Evolutionary conservation across 257 asterid genomes (phyloP), one percentile per base, ranked within the genome.

Genomic region (Thymus quinquecostatus): DNA sequence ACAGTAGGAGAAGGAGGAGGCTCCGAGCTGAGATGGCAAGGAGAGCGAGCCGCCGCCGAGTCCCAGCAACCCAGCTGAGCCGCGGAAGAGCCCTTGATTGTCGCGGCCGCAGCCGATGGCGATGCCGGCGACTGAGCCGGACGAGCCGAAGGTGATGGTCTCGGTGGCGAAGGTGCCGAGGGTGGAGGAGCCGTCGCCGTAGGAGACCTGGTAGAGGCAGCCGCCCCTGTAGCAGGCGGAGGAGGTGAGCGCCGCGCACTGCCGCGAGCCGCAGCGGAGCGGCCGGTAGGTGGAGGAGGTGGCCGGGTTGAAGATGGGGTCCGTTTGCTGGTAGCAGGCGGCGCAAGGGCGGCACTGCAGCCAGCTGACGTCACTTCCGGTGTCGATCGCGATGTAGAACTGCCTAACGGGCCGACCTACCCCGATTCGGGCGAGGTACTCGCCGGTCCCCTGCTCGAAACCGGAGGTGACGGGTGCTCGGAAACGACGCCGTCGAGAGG

Each of bases 71-170:
- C 98, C 98, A 0, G 89, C 95, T 6, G 96, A 58, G 38, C 86
- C 96, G 30, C 71, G n/a, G 47, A 83, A 93, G 13, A 93, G 21
- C 0, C 98, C 98, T 34, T 70, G 82, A 70, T 90, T 93, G 13
- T 82, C 85, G 48, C 87, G 95, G 60, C 97, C 97, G 77, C 96
- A 93, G 0, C 96, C 98, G 43, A 90, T 10, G 1, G 96, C 96
- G 0, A 90, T 82, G 13, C 63, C 30, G 33, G 81, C 11, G 0
- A 87, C 79, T 1, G 87, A 58, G 0, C 83, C 90, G n/a, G 92
- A 66, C 0, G 60, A 57, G 32, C 90, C 95, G 62, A 92, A 87
- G 6, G 92, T 68, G 32, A 92, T 64, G 36, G 93, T 88, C 10
- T 92, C 98, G 1, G 89, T 83, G 10, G 85, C 93, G 69, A 90